Evolutionary conservation across 2,329 filamentous ascomycete species (phyloP).

Genomic region (Colletotrichum sp.): DNA sequence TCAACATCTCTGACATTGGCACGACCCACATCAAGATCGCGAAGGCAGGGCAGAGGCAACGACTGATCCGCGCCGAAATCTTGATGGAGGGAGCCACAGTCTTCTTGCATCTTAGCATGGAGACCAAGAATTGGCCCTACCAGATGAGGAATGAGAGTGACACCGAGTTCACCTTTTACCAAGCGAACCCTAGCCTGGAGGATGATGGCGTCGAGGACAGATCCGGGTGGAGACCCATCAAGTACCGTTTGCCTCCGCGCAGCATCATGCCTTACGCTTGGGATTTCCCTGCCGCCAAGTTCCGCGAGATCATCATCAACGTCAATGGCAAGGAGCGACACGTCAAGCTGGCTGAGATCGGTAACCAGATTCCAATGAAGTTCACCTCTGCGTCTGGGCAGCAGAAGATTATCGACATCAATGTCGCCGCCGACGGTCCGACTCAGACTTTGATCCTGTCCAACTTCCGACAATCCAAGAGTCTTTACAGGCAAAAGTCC

Average conservation of each 20-base stretch:
- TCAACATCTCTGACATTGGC: constrained; percentile 95
- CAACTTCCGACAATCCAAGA: constrained; percentile 92
- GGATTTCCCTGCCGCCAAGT: constrained; percentile 98
- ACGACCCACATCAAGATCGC: constrained; percentile 93
- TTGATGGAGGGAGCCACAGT: constrained; percentile 93
- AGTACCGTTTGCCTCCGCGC: constrained; percentile 88
- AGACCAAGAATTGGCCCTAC: constrained; percentile 96
- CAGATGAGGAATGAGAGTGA: constrained; percentile 99
- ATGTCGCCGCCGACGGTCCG: constrained; percentile 92
- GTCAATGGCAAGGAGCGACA: constrained; percentile 84
- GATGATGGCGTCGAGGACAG: constrained; percentile 86
- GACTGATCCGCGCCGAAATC: constrained; percentile 85
- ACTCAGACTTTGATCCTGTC: constrained; percentile 94
- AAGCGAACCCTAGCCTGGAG: constrained; percentile 90
- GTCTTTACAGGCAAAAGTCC: constrained; percentile 75
- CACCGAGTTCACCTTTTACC: constrained; percentile 94
- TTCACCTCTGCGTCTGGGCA: constrained; percentile 71
- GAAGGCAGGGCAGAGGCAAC: constrained; percentile 87
- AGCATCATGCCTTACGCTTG: constrained; percentile 99
- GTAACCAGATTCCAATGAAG: constrained; percentile 94
- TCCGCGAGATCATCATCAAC: constrained; percentile 87
- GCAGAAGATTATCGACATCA: constrained; percentile 93
- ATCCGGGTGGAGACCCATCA: constrained; percentile 89
- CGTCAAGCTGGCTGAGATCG: constrained; percentile 95
- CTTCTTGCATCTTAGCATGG: constrained; percentile 88